Evolutionary conservation across 2,329 filamentous ascomycete genomes (phyloP).

Genomic region (Aspergillus felis): DNA sequence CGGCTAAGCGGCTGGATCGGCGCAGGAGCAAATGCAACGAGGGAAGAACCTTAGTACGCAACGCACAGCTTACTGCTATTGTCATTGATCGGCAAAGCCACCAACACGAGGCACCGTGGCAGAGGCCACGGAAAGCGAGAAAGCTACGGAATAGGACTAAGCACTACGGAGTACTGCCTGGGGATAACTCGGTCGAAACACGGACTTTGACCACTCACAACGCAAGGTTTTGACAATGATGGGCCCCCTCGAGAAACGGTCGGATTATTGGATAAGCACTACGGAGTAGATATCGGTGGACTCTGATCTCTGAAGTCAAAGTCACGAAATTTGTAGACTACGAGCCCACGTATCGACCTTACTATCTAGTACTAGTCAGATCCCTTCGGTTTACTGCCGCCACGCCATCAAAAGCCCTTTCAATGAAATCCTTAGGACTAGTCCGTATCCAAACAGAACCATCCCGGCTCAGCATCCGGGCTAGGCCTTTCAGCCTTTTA

Average conservation of each 20-base stretch:
- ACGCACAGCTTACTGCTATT: background rate
- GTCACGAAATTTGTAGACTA: background rate
- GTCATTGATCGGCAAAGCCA: background rate
- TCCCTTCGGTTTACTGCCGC: no score
- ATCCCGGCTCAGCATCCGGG: constrained; percentile 9
- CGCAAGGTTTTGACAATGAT: background rate
- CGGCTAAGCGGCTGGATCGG: background rate
- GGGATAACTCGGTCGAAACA: background rate
- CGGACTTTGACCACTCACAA: background rate
- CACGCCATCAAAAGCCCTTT: background rate
- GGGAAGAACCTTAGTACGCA: background rate
- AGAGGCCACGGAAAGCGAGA: background rate
- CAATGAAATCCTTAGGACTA: background rate
- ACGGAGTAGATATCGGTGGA: background rate
- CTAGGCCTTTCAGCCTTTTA: background rate
- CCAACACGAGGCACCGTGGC: background rate
- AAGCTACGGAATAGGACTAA: background rate
- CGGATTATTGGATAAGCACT: background rate
- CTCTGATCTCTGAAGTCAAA: background rate
- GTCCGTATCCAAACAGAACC: background rate
- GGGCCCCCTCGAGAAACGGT: background rate
- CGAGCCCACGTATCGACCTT: background rate
- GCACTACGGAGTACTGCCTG: background rate
- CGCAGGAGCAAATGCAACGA: background rate
- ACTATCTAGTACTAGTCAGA: no score